Evolutionary conservation across 75 land plant genomes (phyloP).

Genomic region (Cupressus sempervirens): DNA sequence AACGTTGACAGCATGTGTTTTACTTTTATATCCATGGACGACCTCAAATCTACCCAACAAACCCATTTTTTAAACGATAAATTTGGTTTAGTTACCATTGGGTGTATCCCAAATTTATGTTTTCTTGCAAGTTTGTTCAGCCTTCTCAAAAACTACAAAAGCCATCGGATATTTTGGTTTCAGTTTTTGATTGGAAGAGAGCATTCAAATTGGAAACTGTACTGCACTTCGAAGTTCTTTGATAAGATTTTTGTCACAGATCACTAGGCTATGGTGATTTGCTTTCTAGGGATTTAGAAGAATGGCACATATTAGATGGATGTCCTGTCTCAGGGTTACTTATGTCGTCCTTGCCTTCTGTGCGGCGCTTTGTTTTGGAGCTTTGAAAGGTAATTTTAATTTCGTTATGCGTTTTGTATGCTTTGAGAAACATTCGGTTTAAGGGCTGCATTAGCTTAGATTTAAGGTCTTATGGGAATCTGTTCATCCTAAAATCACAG

Average conservation of each 20-base stretch:
- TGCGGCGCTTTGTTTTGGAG: conserved; percentile 43
- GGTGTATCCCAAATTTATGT: not conserved
- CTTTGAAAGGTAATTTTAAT: conserved; percentile 41
- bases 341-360: conserved; percentile 39
- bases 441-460: not conserved
- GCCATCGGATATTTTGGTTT: not conserved
- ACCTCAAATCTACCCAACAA: not conserved
- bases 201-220: not conserved
- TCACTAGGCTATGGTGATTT: not conserved
- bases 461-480: not conserved
- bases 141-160: not conserved
- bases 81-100: not conserved
- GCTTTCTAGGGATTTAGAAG: not conserved
- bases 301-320: not conserved
- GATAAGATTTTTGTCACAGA: not conserved
- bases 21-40: not conserved
- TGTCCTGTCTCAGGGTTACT: conserved; percentile 3
- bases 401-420: too few relatives aligned
- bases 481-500: not conserved
- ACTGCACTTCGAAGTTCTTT: not conserved
- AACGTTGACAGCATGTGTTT: not conserved
- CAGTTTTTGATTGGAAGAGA: not conserved
- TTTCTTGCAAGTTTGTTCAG: not conserved
- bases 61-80: not conserved
- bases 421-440: not conserved